A percentile compares a stretch with the other conserved stretches of the same genome.
Evolutionary conservation across 345 rosid species (phyloP).

Genomic region (Eucalyptus victrix): DNA sequence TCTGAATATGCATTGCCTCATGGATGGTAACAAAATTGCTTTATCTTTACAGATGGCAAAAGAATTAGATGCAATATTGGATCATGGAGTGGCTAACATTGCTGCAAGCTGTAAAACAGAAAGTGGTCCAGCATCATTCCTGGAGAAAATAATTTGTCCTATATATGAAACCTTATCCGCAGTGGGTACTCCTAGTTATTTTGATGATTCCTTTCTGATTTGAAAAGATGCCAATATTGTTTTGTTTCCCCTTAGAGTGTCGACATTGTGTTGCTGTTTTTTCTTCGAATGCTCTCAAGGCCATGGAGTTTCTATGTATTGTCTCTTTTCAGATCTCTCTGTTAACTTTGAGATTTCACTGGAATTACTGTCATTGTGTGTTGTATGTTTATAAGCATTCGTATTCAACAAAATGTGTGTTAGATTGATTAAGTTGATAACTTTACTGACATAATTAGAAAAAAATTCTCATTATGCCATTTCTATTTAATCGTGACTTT

Average conservation of each 20-base stretch:
- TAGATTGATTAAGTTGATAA: neutral
- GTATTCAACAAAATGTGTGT: neutral
- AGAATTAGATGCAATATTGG: conserved; percentile 84
- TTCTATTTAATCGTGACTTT: neutral
- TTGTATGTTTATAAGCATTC: neutral
- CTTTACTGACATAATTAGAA: neutral
- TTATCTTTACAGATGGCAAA: conserved; percentile 73
- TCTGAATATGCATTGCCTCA: neutral
- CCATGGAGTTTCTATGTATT: neutral
- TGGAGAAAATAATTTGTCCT: conserved; percentile 64
- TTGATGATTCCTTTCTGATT: neutral
- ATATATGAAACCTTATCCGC: conserved; percentile 46
- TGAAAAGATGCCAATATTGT: neutral
- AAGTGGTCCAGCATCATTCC: conserved; percentile 67
- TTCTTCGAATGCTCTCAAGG: neutral
- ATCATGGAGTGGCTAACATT: conserved; percentile 69
- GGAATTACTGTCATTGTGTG: neutral
- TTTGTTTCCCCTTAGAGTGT: neutral
- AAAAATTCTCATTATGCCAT: neutral
- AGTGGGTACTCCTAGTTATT: conserved; percentile 27
- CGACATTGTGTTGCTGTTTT: neutral
- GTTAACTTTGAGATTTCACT: neutral
- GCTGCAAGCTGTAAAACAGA: conserved; percentile 56
- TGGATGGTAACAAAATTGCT: neutral
- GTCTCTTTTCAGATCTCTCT: neutral